Conservation (phyloP, 2,329 filamentous ascomycete genomes). For the Mycocentrospora acerina region DNA sequence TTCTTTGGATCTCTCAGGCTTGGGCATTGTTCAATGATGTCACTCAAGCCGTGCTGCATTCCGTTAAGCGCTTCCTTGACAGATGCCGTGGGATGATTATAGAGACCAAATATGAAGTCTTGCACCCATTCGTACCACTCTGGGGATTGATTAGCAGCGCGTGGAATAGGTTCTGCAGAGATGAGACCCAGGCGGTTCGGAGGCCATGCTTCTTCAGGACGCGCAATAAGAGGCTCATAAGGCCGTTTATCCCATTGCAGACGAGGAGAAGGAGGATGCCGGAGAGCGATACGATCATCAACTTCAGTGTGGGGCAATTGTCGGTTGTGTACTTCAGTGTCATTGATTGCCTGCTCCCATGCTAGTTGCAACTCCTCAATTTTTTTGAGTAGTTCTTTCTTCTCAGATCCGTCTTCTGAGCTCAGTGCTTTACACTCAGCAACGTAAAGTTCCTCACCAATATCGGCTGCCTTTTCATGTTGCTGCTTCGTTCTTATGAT, state of each 20-base stretch:
- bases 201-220: conserved; percentile 67
- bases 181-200: conserved; percentile 59
- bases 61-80: conserved; percentile 27
- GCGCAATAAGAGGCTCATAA: conserved; percentile 67
- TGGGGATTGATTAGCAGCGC: conserved; percentile 6
- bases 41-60: conserved; percentile 30
- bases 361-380: conserved; percentile 37
- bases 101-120: conserved; percentile 31
- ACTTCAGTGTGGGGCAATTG: conserved; percentile 12
- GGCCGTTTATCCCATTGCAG: conserved; percentile 66
- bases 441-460: conserved; percentile 29
- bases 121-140: conserved; percentile 27
- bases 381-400: conserved; percentile 32
- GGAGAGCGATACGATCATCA: conserved; percentile 33
- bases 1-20: conserved; percentile 31
- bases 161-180: conserved; percentile 63
- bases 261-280: conserved; percentile 19
- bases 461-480: conserved; percentile 21
- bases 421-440: conserved; percentile 30
- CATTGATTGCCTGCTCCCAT: conserved; percentile 8
- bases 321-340: conserved; percentile 6
- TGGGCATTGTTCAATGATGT: conserved; percentile 30
- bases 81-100: not conserved
- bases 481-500: conserved; percentile 4
- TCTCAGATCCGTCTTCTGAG: conserved; percentile 22